Conservation (phyloP, 106 monocot species). For the Triglochin maritima region DNA sequence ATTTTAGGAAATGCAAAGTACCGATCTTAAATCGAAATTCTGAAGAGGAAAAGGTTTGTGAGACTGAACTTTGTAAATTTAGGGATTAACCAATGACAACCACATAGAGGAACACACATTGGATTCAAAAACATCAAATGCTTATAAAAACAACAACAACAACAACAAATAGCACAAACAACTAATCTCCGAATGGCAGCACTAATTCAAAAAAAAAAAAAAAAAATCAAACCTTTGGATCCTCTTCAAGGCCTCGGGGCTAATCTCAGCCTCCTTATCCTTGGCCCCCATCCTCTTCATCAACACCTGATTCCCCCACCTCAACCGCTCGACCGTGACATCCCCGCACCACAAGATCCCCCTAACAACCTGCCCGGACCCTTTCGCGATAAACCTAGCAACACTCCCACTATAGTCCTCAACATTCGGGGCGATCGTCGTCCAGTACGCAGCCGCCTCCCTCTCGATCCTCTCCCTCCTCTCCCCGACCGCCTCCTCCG, state of each 20-base stretch:
- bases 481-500: slow-evolving; percentile 36
- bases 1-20: too few species aligned
- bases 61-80: background rate
- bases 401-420: slow-evolving; percentile 80
- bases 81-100: background rate
- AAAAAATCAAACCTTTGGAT: slow-evolving; percentile 53
- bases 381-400: slow-evolving; percentile 57
- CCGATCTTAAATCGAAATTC: background rate
- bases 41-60: background rate
- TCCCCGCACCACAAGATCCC: slow-evolving; percentile 97
- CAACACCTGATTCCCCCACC: slow-evolving; percentile 67
- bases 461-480: slow-evolving; percentile 56
- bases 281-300: slow-evolving; percentile 50
- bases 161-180: background rate
- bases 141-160: background rate
- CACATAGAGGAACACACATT: background rate
- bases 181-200: background rate
- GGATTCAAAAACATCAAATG: background rate
- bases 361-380: slow-evolving; percentile 60
- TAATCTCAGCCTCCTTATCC: slow-evolving; percentile 44
- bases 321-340: slow-evolving; percentile 72
- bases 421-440: slow-evolving; percentile 93
- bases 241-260: slow-evolving; percentile 49
- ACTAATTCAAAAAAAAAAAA: background rate
- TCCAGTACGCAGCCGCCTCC: slow-evolving; percentile 83